Evolutionary conservation across 768 basidiomycete species (phyloP).

Genomic region (Tephrocybe sp.): DNA sequence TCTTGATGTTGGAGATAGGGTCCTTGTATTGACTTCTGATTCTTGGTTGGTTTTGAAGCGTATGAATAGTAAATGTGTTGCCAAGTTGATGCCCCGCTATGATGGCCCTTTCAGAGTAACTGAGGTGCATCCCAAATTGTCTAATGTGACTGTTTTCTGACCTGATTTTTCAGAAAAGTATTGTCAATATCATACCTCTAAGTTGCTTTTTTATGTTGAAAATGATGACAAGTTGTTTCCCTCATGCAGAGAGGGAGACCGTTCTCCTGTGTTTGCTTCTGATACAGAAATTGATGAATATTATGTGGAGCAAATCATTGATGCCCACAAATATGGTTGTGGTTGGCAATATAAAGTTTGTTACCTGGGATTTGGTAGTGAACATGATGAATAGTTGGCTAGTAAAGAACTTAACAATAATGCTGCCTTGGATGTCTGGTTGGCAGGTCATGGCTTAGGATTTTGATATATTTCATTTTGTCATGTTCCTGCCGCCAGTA

Average conservation of each 20-base stretch:
- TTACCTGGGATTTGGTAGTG: not conserved
- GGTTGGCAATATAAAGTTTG: not conserved
- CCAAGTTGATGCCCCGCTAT: conserved; percentile 8
- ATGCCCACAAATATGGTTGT: not conserved
- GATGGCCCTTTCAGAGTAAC: conserved; percentile 4
- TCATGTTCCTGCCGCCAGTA: conserved; percentile 6
- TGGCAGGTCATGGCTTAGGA: conserved; percentile 1
- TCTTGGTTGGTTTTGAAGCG: conserved; percentile 19
- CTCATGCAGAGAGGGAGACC: not conserved
- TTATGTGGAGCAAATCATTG: not conserved
- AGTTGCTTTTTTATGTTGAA: not conserved
- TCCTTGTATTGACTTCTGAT: conserved; percentile 27
- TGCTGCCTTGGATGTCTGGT: conserved; percentile 17
- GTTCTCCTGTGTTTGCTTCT: not conserved
- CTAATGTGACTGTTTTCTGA: conserved; percentile 3
- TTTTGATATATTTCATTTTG: too few relatives aligned
- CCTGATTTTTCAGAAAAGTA: not conserved
- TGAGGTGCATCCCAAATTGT: not conserved
- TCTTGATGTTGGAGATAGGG: conserved; percentile 15
- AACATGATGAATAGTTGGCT: conserved; percentile 20
- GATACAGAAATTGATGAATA: not conserved
- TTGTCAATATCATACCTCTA: not conserved
- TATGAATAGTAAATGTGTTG: conserved; percentile 18
- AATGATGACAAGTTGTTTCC: not conserved
- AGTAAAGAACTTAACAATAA: conserved; percentile 18